These are phyloP conservation scores for Mycocentrospora acerina DNA, from an alignment of 2,329 filamentous ascomycete species.

Conservation along the genomic window DNA sequence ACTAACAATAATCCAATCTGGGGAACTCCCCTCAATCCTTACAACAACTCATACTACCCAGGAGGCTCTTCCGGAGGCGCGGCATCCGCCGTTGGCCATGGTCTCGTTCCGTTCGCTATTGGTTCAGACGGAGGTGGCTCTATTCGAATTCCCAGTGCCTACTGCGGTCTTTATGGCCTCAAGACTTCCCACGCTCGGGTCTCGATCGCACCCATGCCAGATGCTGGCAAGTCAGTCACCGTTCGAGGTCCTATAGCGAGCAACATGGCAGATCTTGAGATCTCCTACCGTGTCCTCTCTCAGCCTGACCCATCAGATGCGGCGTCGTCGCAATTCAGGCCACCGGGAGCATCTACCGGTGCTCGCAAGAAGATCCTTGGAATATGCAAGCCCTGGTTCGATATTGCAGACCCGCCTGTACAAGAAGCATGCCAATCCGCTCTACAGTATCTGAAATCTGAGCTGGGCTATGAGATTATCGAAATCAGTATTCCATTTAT, in stretches of 20 bases:
- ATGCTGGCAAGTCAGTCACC: slow-evolving; percentile 62
- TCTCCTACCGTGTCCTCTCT: slow-evolving; percentile 80
- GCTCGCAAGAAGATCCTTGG: slow-evolving; percentile 63
- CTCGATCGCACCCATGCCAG: slow-evolving; percentile 58
- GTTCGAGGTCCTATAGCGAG: slow-evolving; percentile 75
- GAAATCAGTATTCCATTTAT: slow-evolving; percentile 68
- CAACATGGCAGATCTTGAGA: slow-evolving; percentile 73
- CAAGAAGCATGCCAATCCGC: slow-evolving; percentile 62
- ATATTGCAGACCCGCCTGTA: slow-evolving; percentile 66
- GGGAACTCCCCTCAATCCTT: slow-evolving; percentile 76
- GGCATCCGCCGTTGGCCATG: slow-evolving; percentile 68
- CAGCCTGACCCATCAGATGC: slow-evolving; percentile 67
- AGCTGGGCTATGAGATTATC: slow-evolving; percentile 56
- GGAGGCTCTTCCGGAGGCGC: slow-evolving; percentile 80
- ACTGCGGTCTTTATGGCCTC: slow-evolving; percentile 79
- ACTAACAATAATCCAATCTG: slow-evolving; percentile 78
- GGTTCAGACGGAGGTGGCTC: slow-evolving; percentile 74
- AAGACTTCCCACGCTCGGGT: slow-evolving; percentile 77
- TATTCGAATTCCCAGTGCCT: slow-evolving; percentile 70
- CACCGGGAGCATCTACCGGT: slow-evolving; percentile 50
- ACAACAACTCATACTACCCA: slow-evolving; percentile 74
- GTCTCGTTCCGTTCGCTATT: slow-evolving; percentile 72
- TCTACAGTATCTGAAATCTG: slow-evolving; percentile 58
- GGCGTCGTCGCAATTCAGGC: slow-evolving; percentile 63
- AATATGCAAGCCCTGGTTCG: slow-evolving; percentile 68